Evolutionary conservation across 352 stramenopile genomes (phyloP).

Genomic region (Phytophthora sansomeana): DNA sequence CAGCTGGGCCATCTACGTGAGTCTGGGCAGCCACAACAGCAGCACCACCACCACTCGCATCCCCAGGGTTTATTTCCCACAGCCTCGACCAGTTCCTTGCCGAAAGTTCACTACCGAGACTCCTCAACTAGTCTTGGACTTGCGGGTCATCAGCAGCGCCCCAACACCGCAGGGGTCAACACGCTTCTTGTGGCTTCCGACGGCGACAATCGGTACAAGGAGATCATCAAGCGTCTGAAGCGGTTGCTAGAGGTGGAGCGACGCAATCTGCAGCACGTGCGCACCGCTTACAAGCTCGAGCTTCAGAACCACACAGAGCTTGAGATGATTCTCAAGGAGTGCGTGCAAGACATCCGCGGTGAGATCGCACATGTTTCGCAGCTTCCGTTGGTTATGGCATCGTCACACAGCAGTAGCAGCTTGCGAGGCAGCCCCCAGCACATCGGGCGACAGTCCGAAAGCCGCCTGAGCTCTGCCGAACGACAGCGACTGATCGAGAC

Average conservation of each 20-base stretch:
- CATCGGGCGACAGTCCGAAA: slow-evolving; percentile 18
- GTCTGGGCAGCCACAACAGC: slow-evolving; percentile 39
- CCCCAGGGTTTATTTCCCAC: slow-evolving; percentile 24
- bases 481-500: slow-evolving; percentile 80
- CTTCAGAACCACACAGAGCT: slow-evolving; percentile 84
- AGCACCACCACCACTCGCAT: slow-evolving; percentile 33
- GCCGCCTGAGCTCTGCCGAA: slow-evolving; percentile 51
- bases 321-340: slow-evolving; percentile 81
- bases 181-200: slow-evolving; percentile 32
- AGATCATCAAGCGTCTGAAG: slow-evolving; percentile 93
- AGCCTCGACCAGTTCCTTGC: slow-evolving; percentile 53
- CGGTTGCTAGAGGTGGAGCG: slow-evolving; percentile 89
- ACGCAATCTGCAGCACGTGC: slow-evolving; percentile 82
- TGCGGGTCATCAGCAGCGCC: slow-evolving; percentile 22
- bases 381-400: slow-evolving; percentile 22
- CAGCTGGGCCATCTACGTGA: slow-evolving; percentile 65
- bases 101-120: slow-evolving; percentile 42
- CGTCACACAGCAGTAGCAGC: slow-evolving; percentile 20
- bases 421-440: slow-evolving; percentile 16
- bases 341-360: slow-evolving; percentile 81
- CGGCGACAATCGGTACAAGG: slow-evolving; percentile 89
- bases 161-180: slow-evolving; percentile 33
- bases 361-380: slow-evolving; percentile 58
- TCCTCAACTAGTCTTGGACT: slow-evolving; percentile 22
- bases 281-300: slow-evolving; percentile 72